Conservation (phyloP, 208 protist species). For the Leishmania gerbilli region DNA sequence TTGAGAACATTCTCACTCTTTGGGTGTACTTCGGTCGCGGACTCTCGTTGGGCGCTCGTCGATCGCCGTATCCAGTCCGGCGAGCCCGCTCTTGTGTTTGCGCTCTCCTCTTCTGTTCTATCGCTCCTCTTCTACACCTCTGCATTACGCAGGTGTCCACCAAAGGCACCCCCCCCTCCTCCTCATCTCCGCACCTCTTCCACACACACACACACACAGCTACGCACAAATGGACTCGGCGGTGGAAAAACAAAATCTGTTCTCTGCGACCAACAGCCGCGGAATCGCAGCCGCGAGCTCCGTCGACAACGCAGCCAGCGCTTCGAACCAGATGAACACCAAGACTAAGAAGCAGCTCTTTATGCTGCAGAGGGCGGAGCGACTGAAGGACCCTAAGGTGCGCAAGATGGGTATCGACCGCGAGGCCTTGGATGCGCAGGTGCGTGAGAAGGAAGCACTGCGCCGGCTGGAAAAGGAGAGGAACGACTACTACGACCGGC, state of each 20-base stretch:
- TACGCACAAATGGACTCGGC: constrained; percentile 19
- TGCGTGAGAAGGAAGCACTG: constrained; percentile 88
- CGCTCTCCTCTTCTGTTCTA: background rate
- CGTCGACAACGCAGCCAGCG: constrained; percentile 3
- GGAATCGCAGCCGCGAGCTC: constrained; percentile 4
- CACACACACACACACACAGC: background rate
- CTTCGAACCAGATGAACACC: constrained; percentile 13
- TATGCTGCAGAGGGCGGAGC: constrained; percentile 87
- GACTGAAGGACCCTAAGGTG: constrained; percentile 90
- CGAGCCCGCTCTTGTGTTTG: background rate
- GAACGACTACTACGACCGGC: constrained; percentile 86
- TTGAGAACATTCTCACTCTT: background rate
- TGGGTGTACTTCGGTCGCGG: background rate
- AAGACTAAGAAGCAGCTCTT: constrained; percentile 85
- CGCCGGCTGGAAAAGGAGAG: constrained; percentile 84
- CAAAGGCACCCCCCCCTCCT: background rate
- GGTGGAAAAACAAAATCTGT: constrained; percentile 6
- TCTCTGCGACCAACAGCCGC: constrained; percentile 16
- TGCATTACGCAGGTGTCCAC: background rate
- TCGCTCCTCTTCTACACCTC: background rate
- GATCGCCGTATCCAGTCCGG: background rate
- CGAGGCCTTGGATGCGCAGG: constrained; percentile 89
- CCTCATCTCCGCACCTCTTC: background rate
- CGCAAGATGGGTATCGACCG: constrained; percentile 93
- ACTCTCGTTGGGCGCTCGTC: background rate